Evolutionary conservation across 78 protist species (phyloP), one percentile per base, ranked within the genome.

Genomic region (Dictyostelium purpureum): DNA sequence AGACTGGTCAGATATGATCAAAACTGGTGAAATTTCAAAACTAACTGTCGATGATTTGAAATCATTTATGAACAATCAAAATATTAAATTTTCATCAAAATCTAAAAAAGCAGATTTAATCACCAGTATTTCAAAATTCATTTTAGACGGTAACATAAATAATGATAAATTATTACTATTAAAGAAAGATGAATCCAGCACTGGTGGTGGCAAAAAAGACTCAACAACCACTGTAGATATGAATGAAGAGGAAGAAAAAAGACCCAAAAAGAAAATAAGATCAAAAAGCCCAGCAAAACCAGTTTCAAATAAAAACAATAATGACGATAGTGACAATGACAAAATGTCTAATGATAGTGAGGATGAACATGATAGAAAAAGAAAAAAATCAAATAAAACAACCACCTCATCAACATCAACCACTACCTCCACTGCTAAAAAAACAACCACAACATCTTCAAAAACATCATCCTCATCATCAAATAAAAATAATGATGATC

Each of bases 61-160:
- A 31, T 0, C 37, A 26, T 75, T 93, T 6, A n/a, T 85, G 5
- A 54, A 56, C 47, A 75, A 70, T 38, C 79, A 69, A 67, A 83
- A 47, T 37, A 18, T 66, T 5, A 77, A 88, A 33, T 21, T 61
- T 45, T 37, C 76, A 40, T 61, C 65, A 21, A 88, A 88, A 70
- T 24, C 71, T 2, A 88, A 88, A 49, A 88, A 88, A n/a, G 94
- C 73, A 18, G 94, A 77, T 71, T 24, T 88, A n/a, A 63, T 88
- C 18, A 67, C 37, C 9, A 21, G 43, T 7, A 51, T 67, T 0
- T 59, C 77, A 18, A 69, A 38, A 18, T 43, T 31, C 18, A 73
- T 85, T 24, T 54, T 14, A 1, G 61, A 24, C 11, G 82, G 82
- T 42, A 59, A 56, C 10, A 31, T 85, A 11, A 77, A 85, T 31